A percentile compares a stretch with the other conserved stretches of the same genome.
Conservation (phyloP, 2,329 filamentous ascomycete species). For the Pseudogymnoascus sp. region DNA sequence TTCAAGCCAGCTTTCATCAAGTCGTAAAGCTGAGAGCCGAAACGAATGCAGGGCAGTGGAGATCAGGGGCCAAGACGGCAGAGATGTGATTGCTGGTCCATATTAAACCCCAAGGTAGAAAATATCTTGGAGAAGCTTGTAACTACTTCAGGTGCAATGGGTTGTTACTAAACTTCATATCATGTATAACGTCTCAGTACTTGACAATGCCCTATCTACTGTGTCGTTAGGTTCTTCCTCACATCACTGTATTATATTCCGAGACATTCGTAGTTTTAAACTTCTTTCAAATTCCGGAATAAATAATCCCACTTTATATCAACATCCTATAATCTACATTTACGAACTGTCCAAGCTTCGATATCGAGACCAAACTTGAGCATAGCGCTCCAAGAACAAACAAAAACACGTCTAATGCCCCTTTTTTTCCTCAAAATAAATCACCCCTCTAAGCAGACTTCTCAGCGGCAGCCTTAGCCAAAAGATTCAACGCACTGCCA, state of each 20-base stretch:
- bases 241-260: not conserved
- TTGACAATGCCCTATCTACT: not conserved
- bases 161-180: not conserved
- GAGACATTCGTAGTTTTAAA: not conserved
- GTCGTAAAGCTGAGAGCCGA: not conserved
- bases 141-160: not conserved
- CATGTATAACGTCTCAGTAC: not conserved
- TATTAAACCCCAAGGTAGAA: not conserved
- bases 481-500: conserved; percentile 83
- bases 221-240: not conserved
- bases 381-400: not conserved
- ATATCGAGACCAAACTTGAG: not conserved
- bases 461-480: conserved; percentile 50
- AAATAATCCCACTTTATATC: not conserved
- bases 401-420: not conserved
- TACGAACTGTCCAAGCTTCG: not conserved
- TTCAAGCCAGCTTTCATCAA: conserved; percentile 11
- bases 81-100: not conserved
- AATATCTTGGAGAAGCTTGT: not conserved
- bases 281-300: not conserved
- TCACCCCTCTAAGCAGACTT: not conserved
- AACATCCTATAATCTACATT: conserved; percentile 2
- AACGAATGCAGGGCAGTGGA: not conserved
- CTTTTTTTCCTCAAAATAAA: not conserved
- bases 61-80: not conserved